Conservation (phyloP, 495 filamentous ascomycete species). For the Penicillium angulare region DNA sequence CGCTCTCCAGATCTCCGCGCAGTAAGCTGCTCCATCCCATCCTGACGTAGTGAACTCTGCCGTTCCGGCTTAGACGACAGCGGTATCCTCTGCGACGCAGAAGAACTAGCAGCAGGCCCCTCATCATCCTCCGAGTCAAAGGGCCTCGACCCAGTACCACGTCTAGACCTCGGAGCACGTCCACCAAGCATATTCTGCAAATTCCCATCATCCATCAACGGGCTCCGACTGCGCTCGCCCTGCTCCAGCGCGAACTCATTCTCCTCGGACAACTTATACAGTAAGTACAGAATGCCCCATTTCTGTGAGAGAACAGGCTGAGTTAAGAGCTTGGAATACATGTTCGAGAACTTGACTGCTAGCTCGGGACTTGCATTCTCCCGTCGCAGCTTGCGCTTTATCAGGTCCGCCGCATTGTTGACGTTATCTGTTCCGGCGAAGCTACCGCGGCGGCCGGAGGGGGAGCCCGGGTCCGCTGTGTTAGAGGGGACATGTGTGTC, state of each 20-base stretch:
- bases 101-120: slow-evolving; percentile 44
- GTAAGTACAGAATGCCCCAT: slow-evolving; percentile 91
- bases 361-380: slow-evolving; percentile 76
- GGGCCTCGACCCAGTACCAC: slow-evolving; percentile 14
- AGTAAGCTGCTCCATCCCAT: slow-evolving; percentile 17
- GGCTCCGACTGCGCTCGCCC: slow-evolving; percentile 36
- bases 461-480: slow-evolving; percentile 29
- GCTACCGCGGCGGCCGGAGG: slow-evolving; percentile 34
- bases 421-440: slow-evolving; percentile 53
- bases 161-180: slow-evolving; percentile 20
- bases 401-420: slow-evolving; percentile 87
- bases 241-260: slow-evolving; percentile 27
- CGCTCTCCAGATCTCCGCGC: too few relatives aligned
- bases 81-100: slow-evolving; percentile 38
- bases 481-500: slow-evolving; percentile 26
- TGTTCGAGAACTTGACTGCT: slow-evolving; percentile 81
- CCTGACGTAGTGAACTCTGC: slow-evolving; percentile 26
- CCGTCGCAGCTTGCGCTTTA: slow-evolving; percentile 78
- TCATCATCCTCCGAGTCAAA: slow-evolving; percentile 42
- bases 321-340: slow-evolving; percentile 82
- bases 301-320: slow-evolving; percentile 91
- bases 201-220: slow-evolving; percentile 37
- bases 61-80: slow-evolving; percentile 19
- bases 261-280: slow-evolving; percentile 75
- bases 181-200: slow-evolving; percentile 38